Evolutionary conservation across 257 asterid genomes (phyloP).

Genomic region (Ophiorrhiza pumila): DNA sequence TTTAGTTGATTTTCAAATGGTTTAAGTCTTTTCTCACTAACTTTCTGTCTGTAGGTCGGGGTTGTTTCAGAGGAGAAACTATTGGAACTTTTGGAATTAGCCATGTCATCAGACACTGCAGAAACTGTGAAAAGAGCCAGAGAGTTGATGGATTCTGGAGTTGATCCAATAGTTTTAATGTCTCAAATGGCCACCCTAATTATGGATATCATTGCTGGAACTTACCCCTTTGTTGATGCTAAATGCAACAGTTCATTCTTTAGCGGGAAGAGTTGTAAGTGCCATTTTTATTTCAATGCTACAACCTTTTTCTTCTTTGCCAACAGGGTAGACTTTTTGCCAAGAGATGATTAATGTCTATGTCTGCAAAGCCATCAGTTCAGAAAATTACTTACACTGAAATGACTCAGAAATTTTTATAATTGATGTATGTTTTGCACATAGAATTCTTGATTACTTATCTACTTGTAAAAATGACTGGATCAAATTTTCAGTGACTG

Average conservation of each 20-base stretch:
- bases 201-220: conserved; percentile 91
- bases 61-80: conserved; percentile 94
- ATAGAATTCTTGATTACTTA: not conserved
- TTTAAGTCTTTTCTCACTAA: not conserved
- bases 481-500: conserved; percentile 58
- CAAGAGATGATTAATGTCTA: not conserved
- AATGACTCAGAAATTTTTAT: not conserved
- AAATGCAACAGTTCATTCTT: conserved; percentile 45
- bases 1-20: not conserved
- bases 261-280: conserved; percentile 64
- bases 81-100: conserved; percentile 85
- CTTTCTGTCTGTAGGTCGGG: conserved; percentile 62
- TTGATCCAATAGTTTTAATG: conserved; percentile 83
- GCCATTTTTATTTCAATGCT: conserved; percentile 1
- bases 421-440: not conserved
- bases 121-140: conserved; percentile 87
- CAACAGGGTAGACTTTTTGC: not conserved
- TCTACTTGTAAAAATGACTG: conserved; percentile 13
- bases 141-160: conserved; percentile 86
- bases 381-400: not conserved
- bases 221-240: conserved; percentile 48
- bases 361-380: not conserved
- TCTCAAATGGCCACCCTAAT: conserved; percentile 94
- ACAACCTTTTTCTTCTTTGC: not conserved
- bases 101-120: conserved; percentile 93